phyloP scores from a whole-genome alignment of 768 basidiomycete genomes.

The Termitomyces titanicus region DNA sequence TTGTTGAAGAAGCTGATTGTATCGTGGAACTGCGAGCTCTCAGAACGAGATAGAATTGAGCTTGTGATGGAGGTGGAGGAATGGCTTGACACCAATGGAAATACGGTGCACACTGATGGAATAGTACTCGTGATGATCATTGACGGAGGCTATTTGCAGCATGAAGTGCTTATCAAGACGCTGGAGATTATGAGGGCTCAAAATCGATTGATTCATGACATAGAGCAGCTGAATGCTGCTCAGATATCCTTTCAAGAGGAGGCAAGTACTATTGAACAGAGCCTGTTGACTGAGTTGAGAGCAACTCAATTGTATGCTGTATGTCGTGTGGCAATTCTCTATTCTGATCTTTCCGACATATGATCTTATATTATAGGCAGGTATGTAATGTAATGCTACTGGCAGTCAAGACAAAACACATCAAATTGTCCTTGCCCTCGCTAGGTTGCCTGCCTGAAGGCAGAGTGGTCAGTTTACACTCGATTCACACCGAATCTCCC shows the following conservation, averaged over 20 bases:
- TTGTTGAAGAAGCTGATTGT: slow-evolving; percentile 4
- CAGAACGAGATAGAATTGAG: background rate
- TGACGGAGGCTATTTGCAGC: background rate
- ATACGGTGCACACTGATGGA: background rate
- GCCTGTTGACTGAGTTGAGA: background rate
- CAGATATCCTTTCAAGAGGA: background rate
- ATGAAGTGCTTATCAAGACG: slow-evolving; percentile 1
- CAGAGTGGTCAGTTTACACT: background rate
- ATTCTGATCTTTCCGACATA: background rate
- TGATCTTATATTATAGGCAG: background rate
- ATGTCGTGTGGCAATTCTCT: background rate
- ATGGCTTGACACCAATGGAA: background rate
- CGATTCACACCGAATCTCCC: background rate
- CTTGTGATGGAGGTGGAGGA: slow-evolving; percentile 5
- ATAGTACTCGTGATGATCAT: background rate
- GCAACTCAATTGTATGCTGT: background rate
- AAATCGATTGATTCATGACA: background rate
- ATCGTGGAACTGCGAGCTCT: background rate
- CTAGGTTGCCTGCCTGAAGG: background rate
- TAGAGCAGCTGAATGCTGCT: background rate
- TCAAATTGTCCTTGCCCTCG: background rate
- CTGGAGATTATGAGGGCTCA: background rate
- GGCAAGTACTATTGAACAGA: background rate
- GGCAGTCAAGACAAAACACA: background rate
- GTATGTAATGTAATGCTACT: background rate